phyloP scores from a whole-genome alignment of 768 basidiomycete genomes.

The Suillus fuscotomentosus region DNA sequence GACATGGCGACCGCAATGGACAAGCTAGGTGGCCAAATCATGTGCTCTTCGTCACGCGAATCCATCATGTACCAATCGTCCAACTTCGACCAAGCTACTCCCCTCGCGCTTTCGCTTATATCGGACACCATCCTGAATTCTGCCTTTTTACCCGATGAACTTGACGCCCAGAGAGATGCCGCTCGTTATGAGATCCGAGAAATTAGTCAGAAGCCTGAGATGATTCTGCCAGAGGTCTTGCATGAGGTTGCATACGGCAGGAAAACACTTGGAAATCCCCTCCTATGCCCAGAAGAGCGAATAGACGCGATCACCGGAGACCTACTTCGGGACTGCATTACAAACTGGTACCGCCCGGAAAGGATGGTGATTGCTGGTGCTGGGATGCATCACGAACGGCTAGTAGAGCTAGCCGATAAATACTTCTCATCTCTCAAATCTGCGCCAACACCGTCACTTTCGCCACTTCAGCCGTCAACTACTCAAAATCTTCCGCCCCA shows the following conservation, averaged over 20 bases:
- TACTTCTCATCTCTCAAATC: slow-evolving; percentile 72
- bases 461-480: slow-evolving; percentile 27
- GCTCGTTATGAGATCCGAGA: slow-evolving; percentile 91
- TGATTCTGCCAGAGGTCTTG: slow-evolving; percentile 88
- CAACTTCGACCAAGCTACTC: slow-evolving; percentile 81
- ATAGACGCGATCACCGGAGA: slow-evolving; percentile 63
- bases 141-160: slow-evolving; percentile 70
- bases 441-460: slow-evolving; percentile 21
- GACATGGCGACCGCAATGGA: slow-evolving; percentile 83
- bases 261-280: slow-evolving; percentile 83
- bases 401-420: slow-evolving; percentile 83
- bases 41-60: slow-evolving; percentile 88
- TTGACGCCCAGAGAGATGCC: slow-evolving; percentile 81
- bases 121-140: slow-evolving; percentile 88
- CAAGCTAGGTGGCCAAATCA: slow-evolving; percentile 85
- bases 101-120: slow-evolving; percentile 82
- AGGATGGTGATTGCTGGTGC: slow-evolving; percentile 94
- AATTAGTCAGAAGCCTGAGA: slow-evolving; percentile 84
- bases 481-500: slow-evolving; percentile 48
- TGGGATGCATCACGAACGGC: slow-evolving; percentile 85
- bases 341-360: slow-evolving; percentile 89
- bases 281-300: slow-evolving; percentile 85
- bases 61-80: slow-evolving; percentile 98
- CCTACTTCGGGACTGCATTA: slow-evolving; percentile 61
- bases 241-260: slow-evolving; percentile 82